Base-by-base conservation (phyloP, 192 early-diverging fungal genomes). In the Coemansia sp. region DNA sequence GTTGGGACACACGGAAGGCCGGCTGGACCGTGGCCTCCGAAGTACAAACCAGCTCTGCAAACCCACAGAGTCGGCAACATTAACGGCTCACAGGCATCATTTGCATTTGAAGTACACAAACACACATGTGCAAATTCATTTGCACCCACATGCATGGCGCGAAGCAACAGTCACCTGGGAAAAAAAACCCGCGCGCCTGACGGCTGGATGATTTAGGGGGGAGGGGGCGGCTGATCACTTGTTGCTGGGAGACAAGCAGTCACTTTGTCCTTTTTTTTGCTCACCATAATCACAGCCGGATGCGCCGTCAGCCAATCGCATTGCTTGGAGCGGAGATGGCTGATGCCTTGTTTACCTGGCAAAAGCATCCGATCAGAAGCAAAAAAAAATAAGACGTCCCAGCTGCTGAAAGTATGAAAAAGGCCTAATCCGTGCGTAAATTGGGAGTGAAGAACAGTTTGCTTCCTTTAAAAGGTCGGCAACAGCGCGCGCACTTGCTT, bases 261-360 rank as follows among this genome's bases (percentile, higher is more conserved):
- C 56, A 59, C 36, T 59, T 40, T 34, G 56, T 34, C 30, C 22
- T 25, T 31, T 29, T 3, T 59, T 31, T 33, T 59, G 56, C 56
- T 59, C 56, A 59, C 56, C 56, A 59, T 59, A 59, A 59, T 59
- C 56, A 59, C 56, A 59, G 33, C 56, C 5, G 30, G 17, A 10
- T 40, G 32, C 18, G 18, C 31, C 56, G 7, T 7, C 36, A 59
- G 56, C 56, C 56, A 59, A 59, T 59, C 56, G 38, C 33, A 59
- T 25, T 54, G 51, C 51, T 54, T 22, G 42, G 42, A 45, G 12
- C 42, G 17, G 4, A 16, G 42, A 16, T 8, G 42, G 42, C 3
- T 3, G 5, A 16, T 8, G 14, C 36, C 5, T 38, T 10, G 5
- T 38, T 10, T 38, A 12, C 11, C 42, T 45, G 42, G 42, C 42